Conservation (phyloP, 1,139 yeast species). For the Hyphopichia wangnamkhiaoensis region DNA sequence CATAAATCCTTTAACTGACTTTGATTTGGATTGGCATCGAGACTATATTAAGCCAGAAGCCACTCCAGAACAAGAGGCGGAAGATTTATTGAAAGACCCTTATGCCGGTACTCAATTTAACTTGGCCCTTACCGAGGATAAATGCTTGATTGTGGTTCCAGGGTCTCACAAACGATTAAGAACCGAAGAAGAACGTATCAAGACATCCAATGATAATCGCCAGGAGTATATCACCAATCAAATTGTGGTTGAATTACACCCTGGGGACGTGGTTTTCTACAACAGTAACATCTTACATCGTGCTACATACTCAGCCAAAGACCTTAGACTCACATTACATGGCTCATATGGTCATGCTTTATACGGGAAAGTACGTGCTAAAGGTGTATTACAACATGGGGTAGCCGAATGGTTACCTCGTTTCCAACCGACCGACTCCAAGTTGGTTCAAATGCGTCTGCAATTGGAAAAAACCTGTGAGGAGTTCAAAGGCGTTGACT, state of each 20-base stretch:
- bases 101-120: constrained; percentile 59
- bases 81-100: constrained; percentile 39
- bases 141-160: constrained; percentile 54
- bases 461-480: constrained; percentile 40
- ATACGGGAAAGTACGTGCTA: constrained; percentile 48
- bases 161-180: constrained; percentile 51
- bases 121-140: constrained; percentile 51
- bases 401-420: constrained; percentile 52
- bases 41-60: constrained; percentile 56
- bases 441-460: constrained; percentile 32
- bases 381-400: constrained; percentile 57
- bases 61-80: constrained; percentile 47
- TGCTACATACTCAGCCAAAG: constrained; percentile 44
- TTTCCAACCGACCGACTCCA: constrained; percentile 38
- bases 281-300: constrained; percentile 56
- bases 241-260: constrained; percentile 44
- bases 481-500: constrained; percentile 39
- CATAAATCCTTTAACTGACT: constrained; percentile 56
- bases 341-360: constrained; percentile 55
- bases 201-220: constrained; percentile 33
- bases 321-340: constrained; percentile 50
- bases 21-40: constrained; percentile 59
- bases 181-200: constrained; percentile 47
- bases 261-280: constrained; percentile 58
- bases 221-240: constrained; percentile 44